Evolutionary conservation across 108 stramenopile genomes (phyloP), one percentile per base, ranked within the genome.

Genomic region (Cylindrotheca fusiformis): DNA sequence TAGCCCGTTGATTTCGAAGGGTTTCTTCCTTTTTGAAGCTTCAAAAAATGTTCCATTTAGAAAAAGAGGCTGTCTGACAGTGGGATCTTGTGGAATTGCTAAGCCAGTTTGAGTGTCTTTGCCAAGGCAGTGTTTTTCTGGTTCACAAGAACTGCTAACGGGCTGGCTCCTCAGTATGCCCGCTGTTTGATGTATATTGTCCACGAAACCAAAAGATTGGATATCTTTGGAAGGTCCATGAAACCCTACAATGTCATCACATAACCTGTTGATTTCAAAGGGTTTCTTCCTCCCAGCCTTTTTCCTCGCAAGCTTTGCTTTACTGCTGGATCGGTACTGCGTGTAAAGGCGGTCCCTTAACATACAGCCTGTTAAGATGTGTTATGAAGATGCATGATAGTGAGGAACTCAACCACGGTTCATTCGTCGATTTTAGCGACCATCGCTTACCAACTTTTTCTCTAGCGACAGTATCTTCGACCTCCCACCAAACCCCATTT

Each of bases 401-500:
- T n/a, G n/a, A n/a, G n/a, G n/a, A n/a, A n/a, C n/a, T n/a, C n/a
- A n/a, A n/a, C n/a, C n/a, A n/a, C n/a, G n/a, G n/a, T n/a, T n/a
- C n/a, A n/a, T n/a, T n/a, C n/a, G n/a, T n/a, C n/a, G n/a, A n/a
- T n/a, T n/a, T n/a, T n/a, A n/a, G n/a, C n/a, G n/a, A n/a, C n/a
- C n/a, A n/a, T n/a, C n/a, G n/a, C n/a, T n/a, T n/a, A n/a, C n/a
- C n/a, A 17, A 68, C 47, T 32, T 68, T 68, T 60, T 68, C 67
- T 28, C 67, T 20, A 45, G 58, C 57, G 26, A 68, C 36, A 23
- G 58, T 20, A 33, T 68, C 67, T n/a, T 68, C 67, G 30, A 68
- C 58, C 49, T 58, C 67, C 58, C 58, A 68, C 67, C 67, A 68
- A 21, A 8, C 52, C 6, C 67, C 67, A 3, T 68, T 50, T 26